phyloP scores from a whole-genome alignment of 2,329 filamentous ascomycete species.

The Colletotrichum tanaceti region DNA sequence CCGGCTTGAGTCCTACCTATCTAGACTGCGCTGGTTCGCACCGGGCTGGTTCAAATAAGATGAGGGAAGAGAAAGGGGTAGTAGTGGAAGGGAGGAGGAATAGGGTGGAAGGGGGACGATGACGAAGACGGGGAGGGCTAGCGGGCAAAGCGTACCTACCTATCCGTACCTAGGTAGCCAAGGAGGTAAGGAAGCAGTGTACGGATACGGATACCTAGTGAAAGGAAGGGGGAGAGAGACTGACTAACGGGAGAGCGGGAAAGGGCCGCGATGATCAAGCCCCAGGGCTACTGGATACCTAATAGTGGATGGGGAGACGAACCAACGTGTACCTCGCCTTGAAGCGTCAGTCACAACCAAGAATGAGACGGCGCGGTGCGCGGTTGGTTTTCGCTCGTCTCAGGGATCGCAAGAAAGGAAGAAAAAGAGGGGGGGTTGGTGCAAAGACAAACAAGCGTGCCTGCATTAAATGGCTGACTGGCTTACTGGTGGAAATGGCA shows the following conservation, averaged over 20 bases:
- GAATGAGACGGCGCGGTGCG: background rate
- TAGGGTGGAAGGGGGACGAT: background rate
- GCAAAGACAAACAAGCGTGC: slow-evolving; percentile 1
- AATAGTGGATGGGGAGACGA: background rate
- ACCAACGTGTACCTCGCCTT: background rate
- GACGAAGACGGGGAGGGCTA: too few relatives aligned
- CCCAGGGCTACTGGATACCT: background rate
- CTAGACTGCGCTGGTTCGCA: slow-evolving; percentile 20
- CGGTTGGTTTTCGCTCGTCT: background rate
- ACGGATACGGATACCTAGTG: background rate
- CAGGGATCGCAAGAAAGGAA: background rate
- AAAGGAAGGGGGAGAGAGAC: background rate
- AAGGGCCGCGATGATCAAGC: slow-evolving; percentile 10
- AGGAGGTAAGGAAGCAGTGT: background rate
- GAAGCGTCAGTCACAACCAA: background rate
- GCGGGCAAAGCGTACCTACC: too few relatives aligned
- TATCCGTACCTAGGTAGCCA: too few relatives aligned
- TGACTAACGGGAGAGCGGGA: slow-evolving; percentile 15
- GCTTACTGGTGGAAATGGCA: background rate
- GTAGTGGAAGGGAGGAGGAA: slow-evolving; percentile 11
- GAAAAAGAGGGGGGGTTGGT: background rate
- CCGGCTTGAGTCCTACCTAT: slow-evolving; percentile 1
- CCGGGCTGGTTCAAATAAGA: slow-evolving; percentile 26
- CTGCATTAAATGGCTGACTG: background rate
- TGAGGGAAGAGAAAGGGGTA: slow-evolving; percentile 19